These are phyloP conservation scores for Ceratocystis cubensis DNA, from an alignment of 2,329 filamentous ascomycete genomes.

Conservation along the genomic window DNA sequence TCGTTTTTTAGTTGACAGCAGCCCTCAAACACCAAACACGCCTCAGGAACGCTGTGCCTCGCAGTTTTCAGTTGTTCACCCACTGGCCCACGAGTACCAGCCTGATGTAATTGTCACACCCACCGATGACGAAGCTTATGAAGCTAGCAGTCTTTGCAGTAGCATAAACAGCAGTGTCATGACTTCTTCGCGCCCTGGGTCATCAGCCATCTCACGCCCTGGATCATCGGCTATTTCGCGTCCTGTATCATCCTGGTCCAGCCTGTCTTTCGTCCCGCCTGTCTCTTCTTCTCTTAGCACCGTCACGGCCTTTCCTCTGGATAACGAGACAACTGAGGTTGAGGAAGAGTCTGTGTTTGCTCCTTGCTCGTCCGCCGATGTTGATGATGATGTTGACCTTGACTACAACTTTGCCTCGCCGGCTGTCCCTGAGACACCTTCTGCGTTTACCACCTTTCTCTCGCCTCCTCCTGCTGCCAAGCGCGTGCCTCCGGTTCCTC, in stretches of 20 bases:
- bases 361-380: constrained; percentile 9
- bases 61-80: constrained; percentile 8
- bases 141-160: neutral
- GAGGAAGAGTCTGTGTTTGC: neutral
- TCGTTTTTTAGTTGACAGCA: constrained; percentile 40
- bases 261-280: constrained; percentile 11
- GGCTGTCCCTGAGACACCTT: constrained; percentile 33
- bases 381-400: constrained; percentile 40
- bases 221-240: neutral
- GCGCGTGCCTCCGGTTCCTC: constrained; percentile 26
- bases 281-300: constrained; percentile 6
- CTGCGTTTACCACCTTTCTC: constrained; percentile 34
- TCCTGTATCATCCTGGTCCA: constrained; percentile 14
- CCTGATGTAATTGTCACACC: constrained; percentile 17
- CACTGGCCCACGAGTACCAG: neutral
- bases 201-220: neutral
- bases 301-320: constrained; percentile 5
- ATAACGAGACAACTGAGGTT: neutral
- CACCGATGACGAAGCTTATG: constrained; percentile 12
- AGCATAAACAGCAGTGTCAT: neutral
- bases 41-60: constrained; percentile 24
- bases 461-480: constrained; percentile 43
- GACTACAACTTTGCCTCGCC: constrained; percentile 52
- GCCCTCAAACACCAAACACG: neutral
- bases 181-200: neutral